A percentile compares a stretch with the other conserved stretches of the same genome.
phyloP scores from a whole-genome alignment of 2,329 filamentous ascomycete genomes.

The Microsporum canis region DNA sequence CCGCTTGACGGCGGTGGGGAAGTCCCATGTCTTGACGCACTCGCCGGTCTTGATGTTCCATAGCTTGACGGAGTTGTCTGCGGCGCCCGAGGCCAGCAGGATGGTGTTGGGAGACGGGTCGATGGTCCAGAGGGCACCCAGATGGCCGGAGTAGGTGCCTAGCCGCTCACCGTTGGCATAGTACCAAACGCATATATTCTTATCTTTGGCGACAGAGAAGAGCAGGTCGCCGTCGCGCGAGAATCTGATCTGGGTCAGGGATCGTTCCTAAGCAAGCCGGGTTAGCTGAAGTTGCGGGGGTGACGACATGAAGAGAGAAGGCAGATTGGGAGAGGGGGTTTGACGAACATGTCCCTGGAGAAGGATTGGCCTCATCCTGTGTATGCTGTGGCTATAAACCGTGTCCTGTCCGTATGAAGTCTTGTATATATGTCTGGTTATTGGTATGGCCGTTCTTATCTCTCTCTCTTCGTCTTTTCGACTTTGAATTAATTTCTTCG shows the following conservation, averaged over 20 bases:
- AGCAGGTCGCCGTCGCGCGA: constrained; percentile 93
- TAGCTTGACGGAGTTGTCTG: constrained; percentile 94
- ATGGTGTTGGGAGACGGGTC: constrained; percentile 88
- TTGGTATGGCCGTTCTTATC: constrained; percentile 12
- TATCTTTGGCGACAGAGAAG: constrained; percentile 92
- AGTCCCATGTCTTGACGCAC: constrained; percentile 94
- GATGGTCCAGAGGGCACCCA: constrained; percentile 97
- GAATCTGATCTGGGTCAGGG: constrained; percentile 91
- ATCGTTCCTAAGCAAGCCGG: constrained; percentile 54
- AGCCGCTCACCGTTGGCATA: constrained; percentile 95
- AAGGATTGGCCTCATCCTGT: constrained; percentile 89
- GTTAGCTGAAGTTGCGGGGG: constrained; percentile 13
- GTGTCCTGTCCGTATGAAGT: neutral
- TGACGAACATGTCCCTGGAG: constrained; percentile 72
- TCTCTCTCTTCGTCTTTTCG: neutral
- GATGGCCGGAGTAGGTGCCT: constrained; percentile 91
- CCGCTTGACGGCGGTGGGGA: constrained; percentile 91
- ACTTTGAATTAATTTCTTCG: neutral
- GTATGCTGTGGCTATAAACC: neutral
- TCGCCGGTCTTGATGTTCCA: constrained; percentile 94
- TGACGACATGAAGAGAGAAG: neutral
- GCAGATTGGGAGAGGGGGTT: neutral
- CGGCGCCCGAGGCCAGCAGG: constrained; percentile 86
- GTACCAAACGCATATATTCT: constrained; percentile 94
- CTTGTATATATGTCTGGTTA: neutral